phyloP scores from a whole-genome alignment of 2,329 filamentous ascomycete species.

The Penicillium sp. region DNA sequence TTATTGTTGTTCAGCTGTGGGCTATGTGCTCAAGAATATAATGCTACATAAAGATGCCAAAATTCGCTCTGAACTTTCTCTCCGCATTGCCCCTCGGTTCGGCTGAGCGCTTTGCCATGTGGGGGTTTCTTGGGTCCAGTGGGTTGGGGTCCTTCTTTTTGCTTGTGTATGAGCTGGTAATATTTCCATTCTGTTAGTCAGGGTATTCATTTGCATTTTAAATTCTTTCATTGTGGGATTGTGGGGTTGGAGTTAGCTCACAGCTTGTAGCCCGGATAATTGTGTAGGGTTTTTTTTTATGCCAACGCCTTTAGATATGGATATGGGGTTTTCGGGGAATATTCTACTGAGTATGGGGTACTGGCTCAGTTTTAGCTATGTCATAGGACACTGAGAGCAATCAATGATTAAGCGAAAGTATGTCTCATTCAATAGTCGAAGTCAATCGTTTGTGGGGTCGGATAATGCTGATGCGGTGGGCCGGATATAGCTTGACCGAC shows the following conservation, averaged over 20 bases:
- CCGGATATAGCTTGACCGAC: neutral
- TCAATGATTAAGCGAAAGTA: neutral
- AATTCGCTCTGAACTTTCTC: neutral
- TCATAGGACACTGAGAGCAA: neutral
- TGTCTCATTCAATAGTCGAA: neutral
- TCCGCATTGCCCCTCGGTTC: constrained; percentile 13
- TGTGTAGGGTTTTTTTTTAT: neutral
- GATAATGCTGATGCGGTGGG: neutral
- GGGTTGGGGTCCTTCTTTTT: neutral
- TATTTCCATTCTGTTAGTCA: constrained; percentile 1
- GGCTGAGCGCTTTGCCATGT: constrained; percentile 24
- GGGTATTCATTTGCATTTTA: neutral
- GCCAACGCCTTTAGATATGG: neutral
- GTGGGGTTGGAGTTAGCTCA: neutral
- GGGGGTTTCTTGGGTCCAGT: neutral
- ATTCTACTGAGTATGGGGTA: neutral
- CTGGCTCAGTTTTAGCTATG: neutral
- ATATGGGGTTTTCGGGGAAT: neutral
- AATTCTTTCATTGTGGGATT: neutral
- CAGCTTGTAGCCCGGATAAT: neutral
- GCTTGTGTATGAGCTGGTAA: neutral
- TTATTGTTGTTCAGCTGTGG: neutral
- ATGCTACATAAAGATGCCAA: neutral
- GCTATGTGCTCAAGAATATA: neutral
- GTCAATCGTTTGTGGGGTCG: neutral